These are phyloP conservation scores for Micromonas commoda DNA, from an alignment of 139 green algal genomes.

Conservation along the genomic window DNA sequence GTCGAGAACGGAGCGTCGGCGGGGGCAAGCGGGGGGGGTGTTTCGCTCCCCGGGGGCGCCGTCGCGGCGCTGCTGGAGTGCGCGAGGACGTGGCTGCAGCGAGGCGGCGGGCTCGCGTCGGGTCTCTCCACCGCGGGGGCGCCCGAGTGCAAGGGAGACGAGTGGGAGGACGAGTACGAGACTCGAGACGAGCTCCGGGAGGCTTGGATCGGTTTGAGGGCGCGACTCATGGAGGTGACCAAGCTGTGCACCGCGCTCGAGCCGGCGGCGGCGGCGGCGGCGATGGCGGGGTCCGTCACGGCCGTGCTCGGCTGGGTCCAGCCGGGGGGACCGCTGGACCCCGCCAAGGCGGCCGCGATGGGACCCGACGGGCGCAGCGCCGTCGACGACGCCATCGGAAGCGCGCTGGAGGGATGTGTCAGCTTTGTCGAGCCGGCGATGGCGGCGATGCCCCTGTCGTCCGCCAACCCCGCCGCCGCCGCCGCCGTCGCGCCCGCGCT, in stretches of 20 bases:
- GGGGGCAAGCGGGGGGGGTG: too few species aligned
- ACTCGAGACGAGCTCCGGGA: background rate
- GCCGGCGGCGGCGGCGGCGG: background rate
- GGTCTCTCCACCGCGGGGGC: background rate
- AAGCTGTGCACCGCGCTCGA: constrained; percentile 14
- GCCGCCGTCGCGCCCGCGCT: background rate
- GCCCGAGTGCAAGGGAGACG: background rate
- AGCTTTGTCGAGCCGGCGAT: constrained; percentile 5
- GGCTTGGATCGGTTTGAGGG: background rate
- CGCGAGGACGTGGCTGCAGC: background rate
- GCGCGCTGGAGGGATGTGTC: background rate
- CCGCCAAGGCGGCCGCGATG: too few species aligned
- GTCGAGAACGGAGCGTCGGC: background rate
- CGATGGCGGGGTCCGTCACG: background rate
- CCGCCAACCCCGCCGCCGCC: background rate
- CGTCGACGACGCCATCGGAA: background rate
- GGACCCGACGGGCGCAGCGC: background rate
- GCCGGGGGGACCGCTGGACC: background rate
- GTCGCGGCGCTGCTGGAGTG: background rate
- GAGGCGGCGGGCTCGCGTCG: background rate
- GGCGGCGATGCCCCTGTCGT: background rate
- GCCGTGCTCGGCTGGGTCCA: background rate
- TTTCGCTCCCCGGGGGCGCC: background rate
- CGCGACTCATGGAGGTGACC: constrained; percentile 10
- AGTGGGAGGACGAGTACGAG: constrained; percentile 11